Evolutionary conservation across 208 protist genomes (phyloP), one percentile per base, ranked within the genome.

Genomic region (Wallacemonas rigidus): DNA sequence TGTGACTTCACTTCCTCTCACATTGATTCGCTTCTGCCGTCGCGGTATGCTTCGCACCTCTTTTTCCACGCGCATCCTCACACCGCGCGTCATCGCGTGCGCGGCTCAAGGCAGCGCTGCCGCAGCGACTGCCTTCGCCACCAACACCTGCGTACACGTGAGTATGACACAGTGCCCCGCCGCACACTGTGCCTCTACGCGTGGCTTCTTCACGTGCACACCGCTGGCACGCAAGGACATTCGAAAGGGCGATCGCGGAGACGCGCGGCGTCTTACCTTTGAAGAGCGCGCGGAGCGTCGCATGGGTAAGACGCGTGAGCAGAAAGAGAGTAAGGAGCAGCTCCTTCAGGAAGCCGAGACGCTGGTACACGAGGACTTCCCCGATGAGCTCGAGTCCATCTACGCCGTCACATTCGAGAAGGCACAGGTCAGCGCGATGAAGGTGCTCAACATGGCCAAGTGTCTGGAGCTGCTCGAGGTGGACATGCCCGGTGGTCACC

Each of bases 381-480:
- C 91, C 1, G 84, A 80, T 5, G 88, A 94, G 58, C 81, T 96
- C 1, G 81, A 93, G 60, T 67, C 77, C 2, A 76, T 93, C 48
- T 94, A 83, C 63, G 71, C 61, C 36, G 80, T 88, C 44, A 74
- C 80, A 1, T 77, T 85, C 26, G 91, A 94, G 58, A 85, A 85
- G 74, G 86, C 88, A n/a, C 91, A 90, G 76, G 80, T 92, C 68
- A 86, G 77, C 55, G 84, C 89, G 41, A 90, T 94, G 85, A 93
- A 94, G 69, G 89, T 96, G 53, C 62, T 96, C 38, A 96, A 96
- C 76, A 92, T 96, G 87, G 88, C 85, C 51, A 94, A 92, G 75
- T 96, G 91, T 69, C 47, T 96, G 41, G 91, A 96, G 79, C 67
- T 86, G 68, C 77, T 94, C 6, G 85, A 94, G 50, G 78, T 91